phyloP scores from a whole-genome alignment of 768 basidiomycete species.

The Boletus eberwhitei region DNA sequence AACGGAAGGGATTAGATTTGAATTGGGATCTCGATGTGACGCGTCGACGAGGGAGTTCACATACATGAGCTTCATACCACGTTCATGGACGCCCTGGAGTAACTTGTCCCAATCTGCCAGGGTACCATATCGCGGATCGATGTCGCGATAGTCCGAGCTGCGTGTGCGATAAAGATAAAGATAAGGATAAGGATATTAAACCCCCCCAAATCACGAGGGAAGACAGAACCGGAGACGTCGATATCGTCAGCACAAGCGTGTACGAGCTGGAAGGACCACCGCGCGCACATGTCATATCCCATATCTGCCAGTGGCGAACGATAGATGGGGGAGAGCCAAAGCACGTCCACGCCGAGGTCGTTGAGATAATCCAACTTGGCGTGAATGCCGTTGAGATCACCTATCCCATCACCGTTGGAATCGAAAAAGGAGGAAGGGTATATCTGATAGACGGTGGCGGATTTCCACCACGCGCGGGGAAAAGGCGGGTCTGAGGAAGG shows the following conservation, averaged over 20 bases:
- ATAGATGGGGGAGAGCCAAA: constrained; percentile 67
- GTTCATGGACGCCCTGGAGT: constrained; percentile 50
- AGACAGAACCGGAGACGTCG: neutral
- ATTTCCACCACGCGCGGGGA: constrained; percentile 53
- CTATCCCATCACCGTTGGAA: constrained; percentile 67
- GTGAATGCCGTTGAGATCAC: constrained; percentile 65
- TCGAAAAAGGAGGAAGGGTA: constrained; percentile 71
- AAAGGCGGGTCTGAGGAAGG: constrained; percentile 15
- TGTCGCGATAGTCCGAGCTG: constrained; percentile 63
- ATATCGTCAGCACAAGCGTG: neutral
- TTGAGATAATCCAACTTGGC: constrained; percentile 66
- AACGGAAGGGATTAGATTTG: neutral
- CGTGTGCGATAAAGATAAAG: neutral
- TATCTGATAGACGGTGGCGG: constrained; percentile 61
- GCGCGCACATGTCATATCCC: constrained; percentile 65
- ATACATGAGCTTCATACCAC: constrained; percentile 70
- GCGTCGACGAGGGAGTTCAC: constrained; percentile 16
- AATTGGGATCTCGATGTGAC: constrained; percentile 16
- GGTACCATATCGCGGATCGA: constrained; percentile 65
- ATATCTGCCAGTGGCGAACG: constrained; percentile 65
- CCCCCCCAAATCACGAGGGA: neutral
- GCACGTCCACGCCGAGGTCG: constrained; percentile 59
- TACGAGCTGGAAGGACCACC: neutral
- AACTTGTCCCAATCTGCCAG: constrained; percentile 57
- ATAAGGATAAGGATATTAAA: constrained; percentile 11